Evolutionary conservation across 164 flowering plant species (phyloP).

Genomic region (Piper longum): DNA sequence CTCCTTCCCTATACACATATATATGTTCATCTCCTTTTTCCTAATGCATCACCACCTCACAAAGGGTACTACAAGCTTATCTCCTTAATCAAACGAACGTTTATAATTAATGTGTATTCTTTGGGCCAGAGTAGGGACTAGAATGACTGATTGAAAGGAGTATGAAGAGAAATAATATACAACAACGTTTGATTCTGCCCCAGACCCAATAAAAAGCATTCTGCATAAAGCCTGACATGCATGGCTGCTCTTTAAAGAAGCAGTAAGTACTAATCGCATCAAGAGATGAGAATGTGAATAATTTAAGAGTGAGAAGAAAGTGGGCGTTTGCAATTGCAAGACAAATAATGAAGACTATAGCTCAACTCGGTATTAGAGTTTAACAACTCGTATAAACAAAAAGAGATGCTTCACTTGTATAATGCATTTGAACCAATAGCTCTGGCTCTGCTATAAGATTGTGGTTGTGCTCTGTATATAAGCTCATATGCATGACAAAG

Average conservation of each 20-base stretch:
- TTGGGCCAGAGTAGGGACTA: not conserved
- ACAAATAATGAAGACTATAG: not conserved
- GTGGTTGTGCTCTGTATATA: not conserved
- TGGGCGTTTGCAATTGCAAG: conserved; percentile 5
- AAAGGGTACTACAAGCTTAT: not conserved
- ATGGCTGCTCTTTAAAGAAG: conserved; percentile 10
- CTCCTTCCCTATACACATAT: no score
- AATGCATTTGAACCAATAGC: not conserved
- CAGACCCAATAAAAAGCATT: not conserved
- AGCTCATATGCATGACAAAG: not conserved
- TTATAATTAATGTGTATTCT: not conserved
- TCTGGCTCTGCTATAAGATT: not conserved
- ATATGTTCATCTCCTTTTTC: not conserved
- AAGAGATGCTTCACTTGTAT: not conserved
- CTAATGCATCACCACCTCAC: not conserved
- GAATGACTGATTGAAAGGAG: not conserved
- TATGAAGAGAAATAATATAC: conserved; percentile 1
- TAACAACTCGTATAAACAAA: not conserved
- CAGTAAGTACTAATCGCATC: not conserved
- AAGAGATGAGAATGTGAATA: not conserved
- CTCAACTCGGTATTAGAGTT: not conserved
- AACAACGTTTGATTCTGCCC: not conserved
- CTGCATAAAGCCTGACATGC: conserved; percentile 15
- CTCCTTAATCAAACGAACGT: not conserved
- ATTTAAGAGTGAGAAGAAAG: not conserved